Evolutionary conservation across 441 rosid species (phyloP), one percentile per base, ranked within the genome.

Genomic region (Populus hybrid): DNA sequence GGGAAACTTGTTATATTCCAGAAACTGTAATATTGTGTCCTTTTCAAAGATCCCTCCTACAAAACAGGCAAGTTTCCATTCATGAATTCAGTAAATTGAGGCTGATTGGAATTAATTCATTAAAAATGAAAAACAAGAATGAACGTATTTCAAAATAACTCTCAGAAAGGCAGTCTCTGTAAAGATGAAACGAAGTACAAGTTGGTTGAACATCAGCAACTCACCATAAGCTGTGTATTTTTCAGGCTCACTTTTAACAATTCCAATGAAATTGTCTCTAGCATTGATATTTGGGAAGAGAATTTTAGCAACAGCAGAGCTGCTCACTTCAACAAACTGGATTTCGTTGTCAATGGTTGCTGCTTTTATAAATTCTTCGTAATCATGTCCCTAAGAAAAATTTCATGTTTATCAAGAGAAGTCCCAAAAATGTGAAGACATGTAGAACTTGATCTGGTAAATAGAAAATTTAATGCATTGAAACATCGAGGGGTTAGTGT

Each of bases 171-270:
- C 8, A 53, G n/a, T 40, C 14, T 26, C 11, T 11, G 12, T 12
- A 14, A 30, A 67, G 40, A 16, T 8, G 68, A 65, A 69, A 32
- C 61, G 18, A 12, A 24, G 40, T 75, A 57, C 38, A 67, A 75
- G 11, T 20, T 59, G 50, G 40, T 35, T 38, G 35, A 14, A 20
- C 21, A 53, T 61, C 69, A 69, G 30, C 18, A 69, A 86, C 98
- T 89, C 81, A 95, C 98, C 97, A 24, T 87, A 92, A 35, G 72
- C 77, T 80, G 90, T 87, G 82, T 91, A 93, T 79, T 77, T 88
- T 82, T 93, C 99, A 6, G 92, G 94, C 78, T 93, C 98, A 77
- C 86, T 85, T 88, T 93, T 93, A 81, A 95, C 94, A 75, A 95
- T 69, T 75, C 98, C 98, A 30, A 93, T 77, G 80, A 90, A 94